Evolutionary conservation across 345 rosid genomes (phyloP).

Genomic region (Ailanthus altissimus): DNA sequence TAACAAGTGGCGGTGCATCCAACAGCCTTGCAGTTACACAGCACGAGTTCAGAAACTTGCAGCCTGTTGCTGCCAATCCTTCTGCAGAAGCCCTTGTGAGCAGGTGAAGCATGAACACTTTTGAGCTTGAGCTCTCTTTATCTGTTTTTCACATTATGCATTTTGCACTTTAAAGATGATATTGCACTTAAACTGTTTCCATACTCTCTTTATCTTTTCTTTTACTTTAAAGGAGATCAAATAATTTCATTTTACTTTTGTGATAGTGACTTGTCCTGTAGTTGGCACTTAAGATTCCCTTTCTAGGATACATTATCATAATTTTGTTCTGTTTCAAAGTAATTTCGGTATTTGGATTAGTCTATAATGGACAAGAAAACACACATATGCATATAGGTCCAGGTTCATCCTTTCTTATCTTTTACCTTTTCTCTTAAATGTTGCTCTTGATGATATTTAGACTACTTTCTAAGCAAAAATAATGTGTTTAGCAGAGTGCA

Average conservation of each 20-base stretch:
- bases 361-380: background rate
- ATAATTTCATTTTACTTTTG: constrained; percentile 34
- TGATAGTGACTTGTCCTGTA: constrained; percentile 25
- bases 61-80: constrained; percentile 39
- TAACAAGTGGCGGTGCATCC: constrained; percentile 33
- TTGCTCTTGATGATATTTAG: background rate
- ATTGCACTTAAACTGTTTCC: constrained; percentile 22
- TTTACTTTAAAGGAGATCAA: constrained; percentile 31
- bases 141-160: constrained; percentile 2
- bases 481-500: constrained; percentile 37
- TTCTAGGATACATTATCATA: background rate
- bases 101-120: constrained; percentile 35
- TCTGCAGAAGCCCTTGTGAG: constrained; percentile 31
- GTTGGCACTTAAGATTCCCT: constrained; percentile 31
- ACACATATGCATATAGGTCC: background rate
- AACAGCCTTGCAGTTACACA: constrained; percentile 34
- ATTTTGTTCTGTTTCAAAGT: background rate
- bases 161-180: constrained; percentile 18
- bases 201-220: constrained; percentile 22
- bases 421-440: background rate
- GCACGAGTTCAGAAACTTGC: constrained; percentile 35
- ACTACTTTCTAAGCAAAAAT: constrained; percentile 20
- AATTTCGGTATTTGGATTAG: constrained; percentile 1
- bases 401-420: constrained; percentile 9
- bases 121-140: constrained; percentile 8